Conservation (phyloP, 768 basidiomycete genomes). For the Tulasnella sp. region DNA sequence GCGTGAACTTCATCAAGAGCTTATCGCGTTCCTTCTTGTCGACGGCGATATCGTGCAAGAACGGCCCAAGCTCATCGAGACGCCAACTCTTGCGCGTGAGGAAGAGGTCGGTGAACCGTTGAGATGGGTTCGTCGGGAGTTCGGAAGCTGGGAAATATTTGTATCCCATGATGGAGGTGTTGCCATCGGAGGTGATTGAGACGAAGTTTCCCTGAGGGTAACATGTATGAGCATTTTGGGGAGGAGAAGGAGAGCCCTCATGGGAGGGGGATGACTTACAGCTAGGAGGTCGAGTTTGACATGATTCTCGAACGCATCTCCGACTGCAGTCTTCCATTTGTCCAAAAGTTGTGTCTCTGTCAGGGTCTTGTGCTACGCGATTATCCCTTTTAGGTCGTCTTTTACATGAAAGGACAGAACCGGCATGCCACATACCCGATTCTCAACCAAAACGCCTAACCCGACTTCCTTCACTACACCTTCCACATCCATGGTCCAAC, state of each 20-base stretch:
- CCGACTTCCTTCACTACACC: slow-evolving; percentile 66
- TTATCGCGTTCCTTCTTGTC: slow-evolving; percentile 81
- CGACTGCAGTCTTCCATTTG: slow-evolving; percentile 63
- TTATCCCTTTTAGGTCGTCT: too few species aligned
- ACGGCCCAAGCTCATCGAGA: slow-evolving; percentile 68
- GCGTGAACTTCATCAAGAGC: slow-evolving; percentile 73
- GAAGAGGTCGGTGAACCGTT: slow-evolving; percentile 83
- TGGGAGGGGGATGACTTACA: slow-evolving; percentile 35
- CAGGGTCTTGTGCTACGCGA: slow-evolving; percentile 57
- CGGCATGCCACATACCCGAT: too few species aligned
- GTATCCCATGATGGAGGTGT: slow-evolving; percentile 26
- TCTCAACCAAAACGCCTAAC: slow-evolving; percentile 50
- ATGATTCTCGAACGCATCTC: slow-evolving; percentile 57
- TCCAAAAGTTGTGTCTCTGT: slow-evolving; percentile 42
- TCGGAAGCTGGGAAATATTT: slow-evolving; percentile 65
- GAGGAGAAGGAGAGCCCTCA: neutral
- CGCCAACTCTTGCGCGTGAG: slow-evolving; percentile 63
- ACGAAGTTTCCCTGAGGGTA: slow-evolving; percentile 58
- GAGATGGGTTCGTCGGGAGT: slow-evolving; percentile 65
- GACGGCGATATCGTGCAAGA: slow-evolving; percentile 71
- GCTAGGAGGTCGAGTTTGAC: slow-evolving; percentile 58
- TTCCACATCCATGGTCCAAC: slow-evolving; percentile 56
- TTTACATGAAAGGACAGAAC: too few species aligned
- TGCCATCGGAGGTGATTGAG: slow-evolving; percentile 34
- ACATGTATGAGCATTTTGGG: neutral